Evolutionary conservation across 2,329 filamentous ascomycete genomes (phyloP), one percentile per base, ranked within the genome.

Genomic region (Aspergillus sp.): DNA sequence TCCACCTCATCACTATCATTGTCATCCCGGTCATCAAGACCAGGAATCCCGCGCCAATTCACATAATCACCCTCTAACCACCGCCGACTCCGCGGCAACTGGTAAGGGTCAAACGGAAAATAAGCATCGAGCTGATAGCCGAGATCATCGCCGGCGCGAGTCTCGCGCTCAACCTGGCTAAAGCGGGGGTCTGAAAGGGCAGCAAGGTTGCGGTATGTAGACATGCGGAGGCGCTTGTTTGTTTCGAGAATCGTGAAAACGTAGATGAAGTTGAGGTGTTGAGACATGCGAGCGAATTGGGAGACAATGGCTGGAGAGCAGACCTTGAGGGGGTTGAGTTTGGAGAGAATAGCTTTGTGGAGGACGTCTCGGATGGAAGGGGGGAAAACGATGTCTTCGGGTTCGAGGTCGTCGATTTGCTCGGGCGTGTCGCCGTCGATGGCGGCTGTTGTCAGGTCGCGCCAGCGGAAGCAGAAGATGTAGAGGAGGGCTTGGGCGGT

Each of bases 381-480:
- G 52, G 89, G 84, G 89, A 95, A 98, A 41, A 84, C 82, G 43
- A 96, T 85, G 57, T 96, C 90, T 64, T 89, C 86, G 3, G 87
- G 59, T 37, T 85, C 79, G 9, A 82, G 76, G 44, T 85, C 82
- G 43, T 83, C 77, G n/a, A 81, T 74, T 48, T 77, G 76, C 46
- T 81, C 76, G 15, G 87, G 82, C 1, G 84, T 71, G 52, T 85
- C 82, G 44, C 81, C 78, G 23, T 82, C 79, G 23, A 73, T 71
- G 14, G 83, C 77, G 14, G 88, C 84, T 3, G 83, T 84, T 2
- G 84, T 89, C 47, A 99, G 81, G 69, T 98, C 93, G 60, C 91
- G 89, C 95, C 95, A 99, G 55, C 95, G 88, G 81, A 99, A 99
- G 79, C 95, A 99, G 76, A 96, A 97, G 58, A 96, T 93, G 78